Percentiles rank a stretch among this genome's conserved stretches.
phyloP scores from a whole-genome alignment of 768 basidiomycete genomes.

The Mycena polygramma region DNA sequence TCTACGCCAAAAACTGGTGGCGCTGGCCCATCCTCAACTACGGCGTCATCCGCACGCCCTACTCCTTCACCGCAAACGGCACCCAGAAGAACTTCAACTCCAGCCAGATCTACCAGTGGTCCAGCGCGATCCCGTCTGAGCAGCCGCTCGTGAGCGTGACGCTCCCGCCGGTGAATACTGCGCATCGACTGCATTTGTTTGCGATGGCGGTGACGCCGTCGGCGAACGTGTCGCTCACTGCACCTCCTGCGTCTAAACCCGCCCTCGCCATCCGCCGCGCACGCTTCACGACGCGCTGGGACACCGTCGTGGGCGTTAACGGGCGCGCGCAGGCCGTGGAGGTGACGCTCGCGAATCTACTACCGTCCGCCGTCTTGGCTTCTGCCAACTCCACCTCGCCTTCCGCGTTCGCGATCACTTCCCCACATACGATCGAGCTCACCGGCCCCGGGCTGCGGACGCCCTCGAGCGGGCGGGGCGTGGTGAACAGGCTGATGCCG shows the following conservation, averaged over 20 bases:
- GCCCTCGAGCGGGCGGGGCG: conserved; percentile 59
- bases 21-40: conserved; percentile 30
- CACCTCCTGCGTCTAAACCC: no score
- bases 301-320: conserved; percentile 48
- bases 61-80: conserved; percentile 15
- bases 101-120: conserved; percentile 30
- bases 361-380: conserved; percentile 53
- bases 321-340: conserved; percentile 63
- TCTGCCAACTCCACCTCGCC: background rate
- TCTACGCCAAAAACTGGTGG: conserved; percentile 33
- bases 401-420: conserved; percentile 37
- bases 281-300: conserved; percentile 64
- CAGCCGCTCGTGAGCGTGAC: conserved; percentile 24
- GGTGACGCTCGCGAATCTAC: conserved; percentile 64
- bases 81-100: conserved; percentile 14
- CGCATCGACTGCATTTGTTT: conserved; percentile 60
- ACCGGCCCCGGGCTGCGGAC: conserved; percentile 51
- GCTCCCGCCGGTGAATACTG: conserved; percentile 41
- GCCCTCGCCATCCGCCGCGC: conserved; percentile 57
- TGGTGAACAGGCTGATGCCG: conserved; percentile 59
- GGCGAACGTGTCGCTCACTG: background rate
- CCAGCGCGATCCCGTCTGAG: conserved; percentile 25
- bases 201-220: conserved; percentile 57
- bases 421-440: conserved; percentile 52
- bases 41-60: conserved; percentile 31